Base-by-base conservation (phyloP, 768 basidiomycete genomes). In the Serendipita vermifera region DNA sequence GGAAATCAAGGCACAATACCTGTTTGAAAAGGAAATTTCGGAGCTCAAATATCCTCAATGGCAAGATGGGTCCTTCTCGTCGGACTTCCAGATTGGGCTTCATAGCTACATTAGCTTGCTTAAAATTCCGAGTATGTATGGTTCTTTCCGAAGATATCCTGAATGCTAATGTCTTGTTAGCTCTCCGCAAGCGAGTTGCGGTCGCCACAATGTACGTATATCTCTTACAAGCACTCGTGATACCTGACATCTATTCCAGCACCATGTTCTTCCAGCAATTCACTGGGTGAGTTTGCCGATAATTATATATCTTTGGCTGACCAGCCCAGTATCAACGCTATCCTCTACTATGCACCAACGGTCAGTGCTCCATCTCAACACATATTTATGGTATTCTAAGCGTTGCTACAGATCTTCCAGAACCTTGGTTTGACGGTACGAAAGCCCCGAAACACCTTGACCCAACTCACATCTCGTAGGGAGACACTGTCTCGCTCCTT, bases 221-320 rank as follows among this genome's bases (percentile, higher is more conserved):
- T 7, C 26, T 29, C 24, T 5, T 3, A 43, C 38, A 17, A 53
- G 43, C 27, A 26, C 26, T 27, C 4, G 27, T n/a, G 39, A 9
- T 41, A 31, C 3, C 40, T 63, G 40, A 62, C 20, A n/a, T 26
- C 13, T 15, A 40, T 22, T 43, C 3, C 54, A 78, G 77, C 59
- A 79, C 72, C 38, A 89, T 82, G 84, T 83, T 81, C 71, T 87
- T 84, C 73, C 85, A 87, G 64, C 85, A 87, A 68, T 87, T 84
- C 83, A 85, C 83, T 29, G 86, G 85, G 31, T 55, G 20, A 33
- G 32, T 35, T 17, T 15, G 17, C n/a, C 27, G 5, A 27, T 36
- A 36, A 56, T 33, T 22, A 2, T 17, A 24, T 14, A 35, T 9
- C 43, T 38, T 9, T 40, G 11, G 24, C 39, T 17, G 64, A 69